phyloP scores from a whole-genome alignment of 345 rosid species.

The Isatis tinctoria region DNA sequence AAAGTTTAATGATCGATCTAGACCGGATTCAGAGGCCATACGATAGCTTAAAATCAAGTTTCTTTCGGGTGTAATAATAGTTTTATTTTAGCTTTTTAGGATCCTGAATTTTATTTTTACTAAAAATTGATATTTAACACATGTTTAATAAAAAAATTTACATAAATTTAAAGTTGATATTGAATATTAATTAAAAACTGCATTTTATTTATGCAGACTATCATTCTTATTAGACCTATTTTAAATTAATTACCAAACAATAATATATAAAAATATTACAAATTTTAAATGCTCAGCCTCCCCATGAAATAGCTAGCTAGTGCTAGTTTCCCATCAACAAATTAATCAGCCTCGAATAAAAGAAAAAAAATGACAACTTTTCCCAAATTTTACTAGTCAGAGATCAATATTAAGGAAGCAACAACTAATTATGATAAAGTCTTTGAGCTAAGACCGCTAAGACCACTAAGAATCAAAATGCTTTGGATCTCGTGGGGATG shows the following conservation, averaged over 20 bases:
- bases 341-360: conserved; percentile 28
- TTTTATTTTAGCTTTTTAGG: no score
- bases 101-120: no score
- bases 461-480: conserved; percentile 7
- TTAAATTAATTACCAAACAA: neutral
- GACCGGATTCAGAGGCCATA: no score
- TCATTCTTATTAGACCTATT: no score
- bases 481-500: conserved; percentile 10
- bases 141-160: no score
- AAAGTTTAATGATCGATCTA: neutral
- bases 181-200: no score
- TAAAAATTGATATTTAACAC: no score
- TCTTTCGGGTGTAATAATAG: no score
- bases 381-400: neutral
- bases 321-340: conserved; percentile 53
- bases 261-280: neutral
- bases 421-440: neutral
- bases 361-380: neutral
- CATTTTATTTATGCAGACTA: no score
- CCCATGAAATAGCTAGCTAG: conserved; percentile 45
- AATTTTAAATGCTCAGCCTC: conserved; percentile 32
- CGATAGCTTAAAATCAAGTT: no score
- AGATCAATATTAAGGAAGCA: neutral
- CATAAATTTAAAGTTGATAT: no score
- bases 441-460: neutral